Base-by-base conservation (phyloP, 805 yeast species). In the Nakazawaea laoshanensis region DNA sequence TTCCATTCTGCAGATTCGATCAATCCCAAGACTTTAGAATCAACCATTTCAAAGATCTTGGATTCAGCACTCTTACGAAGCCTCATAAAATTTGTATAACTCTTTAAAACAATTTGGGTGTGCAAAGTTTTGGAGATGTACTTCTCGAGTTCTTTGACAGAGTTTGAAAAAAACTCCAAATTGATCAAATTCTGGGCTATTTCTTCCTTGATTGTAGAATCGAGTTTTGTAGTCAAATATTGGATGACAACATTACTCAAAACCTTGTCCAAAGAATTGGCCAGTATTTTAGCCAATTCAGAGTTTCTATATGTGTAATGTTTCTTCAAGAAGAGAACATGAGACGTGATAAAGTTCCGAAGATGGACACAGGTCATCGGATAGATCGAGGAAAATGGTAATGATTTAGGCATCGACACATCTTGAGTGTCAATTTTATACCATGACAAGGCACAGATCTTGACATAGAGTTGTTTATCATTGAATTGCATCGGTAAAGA, bases 371-470 rank as follows among this genome's bases (percentile, higher is more conserved):
- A 89, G 20, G 86, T 74, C 58, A 85, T 80, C 17, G 94, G 88
- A 47, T 86, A 88, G 39, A 86, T 75, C 36, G 83, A 81, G 33
- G 95, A 84, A 49, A 89, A 92, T 11, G 97, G 96, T 33, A 89
- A 57, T 0, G 79, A 73, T 39, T 75, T 64, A 2, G 85, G 80
- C 37, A 71, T 72, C 6, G 49, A 55, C 42, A 47, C 54, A 32
- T 18, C 21, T 9, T 50, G 49, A 4, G 65, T 67, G 2, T 72
- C 68, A 7, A 24, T 12, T 32, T 67, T 63, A 49, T 77, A 76
- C 94, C 94, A 85, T 41, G 85, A 70, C 2, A 77, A 67, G 16
- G 63, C 65, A 38, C 79, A 62, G 21, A 82, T 74, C 40, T 74
- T 72, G 14, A 74, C 77, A 50, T 76, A 84, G 31, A 80, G 68